These are phyloP conservation scores for Sporobolus alterniflorus DNA, from an alignment of 202 grass and related monocot genomes.

Conservation along the genomic window DNA sequence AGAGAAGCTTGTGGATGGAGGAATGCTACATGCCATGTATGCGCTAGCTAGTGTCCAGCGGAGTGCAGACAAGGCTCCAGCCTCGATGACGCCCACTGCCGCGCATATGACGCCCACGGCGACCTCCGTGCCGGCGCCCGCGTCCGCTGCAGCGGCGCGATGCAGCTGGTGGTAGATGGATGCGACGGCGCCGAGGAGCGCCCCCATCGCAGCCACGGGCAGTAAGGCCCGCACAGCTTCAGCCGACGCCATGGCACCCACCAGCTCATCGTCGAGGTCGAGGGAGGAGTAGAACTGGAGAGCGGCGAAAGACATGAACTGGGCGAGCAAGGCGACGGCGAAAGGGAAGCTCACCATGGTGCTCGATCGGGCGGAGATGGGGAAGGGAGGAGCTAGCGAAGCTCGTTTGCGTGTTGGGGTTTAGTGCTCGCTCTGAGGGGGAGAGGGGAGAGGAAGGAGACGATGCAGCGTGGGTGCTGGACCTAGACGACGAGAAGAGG, in stretches of 20 bases:
- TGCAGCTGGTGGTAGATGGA: not conserved
- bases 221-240: not conserved
- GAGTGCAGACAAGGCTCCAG: slow-evolving; percentile 13
- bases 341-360: too few relatives aligned
- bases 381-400: too few relatives aligned
- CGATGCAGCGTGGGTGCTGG: too few relatives aligned
- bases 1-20: slow-evolving; percentile 2
- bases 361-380: too few relatives aligned
- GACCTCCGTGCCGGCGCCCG: not conserved
- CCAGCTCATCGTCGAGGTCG: not conserved
- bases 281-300: not conserved
- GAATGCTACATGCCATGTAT: not conserved
- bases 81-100: too few relatives aligned
- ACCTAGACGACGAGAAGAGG: too few relatives aligned
- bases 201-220: not conserved
- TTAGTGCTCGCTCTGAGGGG: too few relatives aligned
- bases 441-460: too few relatives aligned
- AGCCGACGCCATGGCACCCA: not conserved
- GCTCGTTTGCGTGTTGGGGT: too few relatives aligned
- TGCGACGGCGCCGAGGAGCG: not conserved
- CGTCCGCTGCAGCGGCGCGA: not conserved
- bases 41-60: slow-evolving; percentile 21
- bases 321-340: not conserved
- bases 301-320: not conserved
- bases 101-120: too few relatives aligned